phyloP scores from a whole-genome alignment of 2,329 filamentous ascomycete species.

The Fusarium sulawesiense region DNA sequence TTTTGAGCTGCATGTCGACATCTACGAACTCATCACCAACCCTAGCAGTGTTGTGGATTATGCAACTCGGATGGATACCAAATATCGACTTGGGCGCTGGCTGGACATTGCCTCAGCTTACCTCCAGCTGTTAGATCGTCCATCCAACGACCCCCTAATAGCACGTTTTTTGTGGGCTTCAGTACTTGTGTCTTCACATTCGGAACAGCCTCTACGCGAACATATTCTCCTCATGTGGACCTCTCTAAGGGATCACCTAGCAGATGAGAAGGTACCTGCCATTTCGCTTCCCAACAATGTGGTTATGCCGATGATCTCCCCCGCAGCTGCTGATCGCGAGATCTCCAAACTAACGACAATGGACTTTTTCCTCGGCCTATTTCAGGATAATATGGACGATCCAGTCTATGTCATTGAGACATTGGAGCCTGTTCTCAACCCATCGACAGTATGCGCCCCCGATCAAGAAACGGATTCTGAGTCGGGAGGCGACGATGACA shows the following conservation, averaged over 20 bases:
- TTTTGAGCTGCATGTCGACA: constrained; percentile 71
- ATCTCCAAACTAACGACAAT: constrained; percentile 93
- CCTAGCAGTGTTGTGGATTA: constrained; percentile 66
- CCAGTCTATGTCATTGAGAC: constrained; percentile 89
- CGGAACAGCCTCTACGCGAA: constrained; percentile 65
- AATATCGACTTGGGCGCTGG: constrained; percentile 64
- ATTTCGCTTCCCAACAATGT: constrained; percentile 84
- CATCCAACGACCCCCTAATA: constrained; percentile 54
- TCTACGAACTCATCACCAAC: constrained; percentile 69
- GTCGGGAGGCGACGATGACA: neutral
- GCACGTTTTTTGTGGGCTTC: constrained; percentile 69
- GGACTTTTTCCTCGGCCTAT: constrained; percentile 94
- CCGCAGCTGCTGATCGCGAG: constrained; percentile 86
- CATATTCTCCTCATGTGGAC: constrained; percentile 70
- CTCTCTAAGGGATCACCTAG: constrained; percentile 65
- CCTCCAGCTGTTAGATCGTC: constrained; percentile 52
- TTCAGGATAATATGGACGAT: constrained; percentile 83
- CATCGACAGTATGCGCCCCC: constrained; percentile 64
- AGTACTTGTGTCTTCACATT: constrained; percentile 64
- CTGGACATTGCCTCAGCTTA: constrained; percentile 61
- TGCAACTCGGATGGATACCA: constrained; percentile 61
- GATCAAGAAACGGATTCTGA: constrained; percentile 24
- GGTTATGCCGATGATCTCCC: constrained; percentile 87
- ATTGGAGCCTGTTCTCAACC: constrained; percentile 90
- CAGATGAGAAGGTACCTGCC: constrained; percentile 54